Evolutionary conservation across 2,329 filamentous ascomycete genomes (phyloP).

Genomic region (Didymella keratinophila): DNA sequence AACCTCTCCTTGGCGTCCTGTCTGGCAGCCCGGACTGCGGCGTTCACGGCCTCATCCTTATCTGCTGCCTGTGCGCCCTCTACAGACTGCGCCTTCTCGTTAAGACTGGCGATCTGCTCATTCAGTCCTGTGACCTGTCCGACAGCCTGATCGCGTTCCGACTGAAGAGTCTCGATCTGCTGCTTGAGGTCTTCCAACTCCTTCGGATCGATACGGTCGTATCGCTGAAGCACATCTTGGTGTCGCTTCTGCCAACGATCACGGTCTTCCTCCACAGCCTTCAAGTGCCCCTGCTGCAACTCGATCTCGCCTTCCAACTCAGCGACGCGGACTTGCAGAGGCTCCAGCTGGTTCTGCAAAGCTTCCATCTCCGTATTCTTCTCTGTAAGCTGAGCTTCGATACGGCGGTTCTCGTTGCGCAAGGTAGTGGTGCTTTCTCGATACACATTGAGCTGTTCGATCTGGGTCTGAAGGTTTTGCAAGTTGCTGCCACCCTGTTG

Average conservation of each 20-base stretch:
- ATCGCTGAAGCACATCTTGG: conserved; percentile 94
- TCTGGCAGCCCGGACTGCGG: conserved; percentile 57
- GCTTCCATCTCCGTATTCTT: conserved; percentile 78
- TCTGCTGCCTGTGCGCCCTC: conserved; percentile 24
- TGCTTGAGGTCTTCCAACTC: conserved; percentile 90
- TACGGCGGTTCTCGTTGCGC: conserved; percentile 82
- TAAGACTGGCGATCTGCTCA: conserved; percentile 53
- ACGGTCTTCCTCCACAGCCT: conserved; percentile 86
- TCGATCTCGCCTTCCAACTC: conserved; percentile 84
- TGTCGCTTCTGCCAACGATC: conserved; percentile 96
- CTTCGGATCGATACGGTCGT: conserved; percentile 91
- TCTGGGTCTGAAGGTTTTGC: conserved; percentile 89
- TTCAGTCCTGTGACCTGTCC: conserved; percentile 59
- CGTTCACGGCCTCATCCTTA: conserved; percentile 26
- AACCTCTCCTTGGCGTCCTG: conserved; percentile 69
- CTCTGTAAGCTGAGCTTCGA: conserved; percentile 76
- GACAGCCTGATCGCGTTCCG: conserved; percentile 63
- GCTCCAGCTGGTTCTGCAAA: conserved; percentile 77
- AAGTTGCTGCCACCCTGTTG: conserved; percentile 81
- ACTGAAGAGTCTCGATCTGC: conserved; percentile 65
- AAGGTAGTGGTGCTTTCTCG: conserved; percentile 93
- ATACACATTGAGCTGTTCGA: conserved; percentile 95
- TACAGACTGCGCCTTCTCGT: conserved; percentile 57
- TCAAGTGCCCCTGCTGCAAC: conserved; percentile 86
- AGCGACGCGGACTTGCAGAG: conserved; percentile 78